A percentile compares a stretch with the other conserved stretches of the same genome.
Evolutionary conservation across 148 eudicot genomes (phyloP).

Genomic region (Diospyros lotus): DNA sequence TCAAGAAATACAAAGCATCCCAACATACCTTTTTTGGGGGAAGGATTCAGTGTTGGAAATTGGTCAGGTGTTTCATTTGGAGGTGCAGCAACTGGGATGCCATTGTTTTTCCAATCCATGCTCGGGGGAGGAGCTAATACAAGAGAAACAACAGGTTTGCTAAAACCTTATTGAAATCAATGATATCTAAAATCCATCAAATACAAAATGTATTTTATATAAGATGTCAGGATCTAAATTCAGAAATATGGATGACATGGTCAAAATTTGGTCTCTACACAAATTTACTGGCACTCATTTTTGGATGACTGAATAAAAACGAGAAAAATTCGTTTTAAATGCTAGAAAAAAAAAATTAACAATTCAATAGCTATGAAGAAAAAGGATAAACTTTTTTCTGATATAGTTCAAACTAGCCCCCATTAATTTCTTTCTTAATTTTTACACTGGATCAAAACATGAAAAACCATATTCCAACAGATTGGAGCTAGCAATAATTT

Average conservation of each 20-base stretch:
- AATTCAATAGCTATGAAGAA: neutral
- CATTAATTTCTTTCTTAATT: neutral
- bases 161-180: constrained; percentile 5
- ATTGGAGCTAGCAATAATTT: neutral
- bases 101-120: constrained; percentile 14
- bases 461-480: neutral
- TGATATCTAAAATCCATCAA: neutral
- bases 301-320: neutral
- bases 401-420: neutral
- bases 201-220: neutral
- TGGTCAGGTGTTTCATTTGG: constrained; percentile 15
- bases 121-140: constrained; percentile 31
- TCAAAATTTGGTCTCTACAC: constrained; percentile 1
- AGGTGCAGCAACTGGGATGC: constrained; percentile 35
- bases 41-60: constrained; percentile 19
- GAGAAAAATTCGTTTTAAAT: neutral
- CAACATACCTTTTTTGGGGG: constrained; percentile 24
- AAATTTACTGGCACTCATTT: neutral
- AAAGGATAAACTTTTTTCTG: neutral
- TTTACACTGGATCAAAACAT: neutral
- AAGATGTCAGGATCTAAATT: neutral
- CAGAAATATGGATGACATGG: neutral
- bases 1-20: neutral
- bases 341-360: constrained; percentile 6
- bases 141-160: constrained; percentile 27